Evolutionary conservation across 2,329 filamentous ascomycete genomes (phyloP).

Genomic region (Alternaria triticimaculans): DNA sequence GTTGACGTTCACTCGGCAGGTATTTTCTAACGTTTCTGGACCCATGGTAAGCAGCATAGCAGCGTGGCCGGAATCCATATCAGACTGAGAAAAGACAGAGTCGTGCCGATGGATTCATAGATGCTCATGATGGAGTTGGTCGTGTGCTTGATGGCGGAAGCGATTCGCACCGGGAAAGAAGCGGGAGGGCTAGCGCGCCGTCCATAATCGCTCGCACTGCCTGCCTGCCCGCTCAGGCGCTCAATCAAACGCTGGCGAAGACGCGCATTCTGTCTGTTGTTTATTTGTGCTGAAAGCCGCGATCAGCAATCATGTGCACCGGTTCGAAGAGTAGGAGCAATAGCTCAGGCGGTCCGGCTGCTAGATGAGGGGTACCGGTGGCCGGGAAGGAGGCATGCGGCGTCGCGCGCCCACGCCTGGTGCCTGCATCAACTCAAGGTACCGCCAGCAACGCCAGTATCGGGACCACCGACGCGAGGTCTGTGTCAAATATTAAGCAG

Average conservation of each 20-base stretch:
- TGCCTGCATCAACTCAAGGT: not conserved
- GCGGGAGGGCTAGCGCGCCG: slow-evolving; percentile 3
- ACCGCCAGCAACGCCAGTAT: not conserved
- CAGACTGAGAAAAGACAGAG: slow-evolving; percentile 38
- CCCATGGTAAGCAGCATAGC: slow-evolving; percentile 46
- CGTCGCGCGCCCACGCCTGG: not conserved
- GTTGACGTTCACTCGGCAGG: not conserved
- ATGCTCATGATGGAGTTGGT: slow-evolving; percentile 27
- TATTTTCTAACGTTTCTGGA: slow-evolving; percentile 39
- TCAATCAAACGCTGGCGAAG: not conserved
- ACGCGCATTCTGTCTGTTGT: not conserved
- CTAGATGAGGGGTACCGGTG: not conserved
- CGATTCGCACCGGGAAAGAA: not conserved
- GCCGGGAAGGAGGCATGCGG: not conserved
- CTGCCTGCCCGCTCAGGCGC: not conserved
- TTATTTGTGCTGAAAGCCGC: not conserved
- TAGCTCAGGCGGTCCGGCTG: not conserved
- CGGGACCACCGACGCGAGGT: not conserved
- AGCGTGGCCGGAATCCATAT: slow-evolving; percentile 46
- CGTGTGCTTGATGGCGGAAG: slow-evolving; percentile 6
- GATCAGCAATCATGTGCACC: not conserved
- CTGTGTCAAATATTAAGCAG: not conserved
- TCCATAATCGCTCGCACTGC: slow-evolving; percentile 1
- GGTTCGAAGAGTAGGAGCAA: not conserved
- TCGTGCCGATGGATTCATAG: slow-evolving; percentile 24